Percentiles rank a stretch among this genome's conserved stretches.
Conservation (phyloP, 371 early-diverging fungal species). For the Circinella minor region DNA sequence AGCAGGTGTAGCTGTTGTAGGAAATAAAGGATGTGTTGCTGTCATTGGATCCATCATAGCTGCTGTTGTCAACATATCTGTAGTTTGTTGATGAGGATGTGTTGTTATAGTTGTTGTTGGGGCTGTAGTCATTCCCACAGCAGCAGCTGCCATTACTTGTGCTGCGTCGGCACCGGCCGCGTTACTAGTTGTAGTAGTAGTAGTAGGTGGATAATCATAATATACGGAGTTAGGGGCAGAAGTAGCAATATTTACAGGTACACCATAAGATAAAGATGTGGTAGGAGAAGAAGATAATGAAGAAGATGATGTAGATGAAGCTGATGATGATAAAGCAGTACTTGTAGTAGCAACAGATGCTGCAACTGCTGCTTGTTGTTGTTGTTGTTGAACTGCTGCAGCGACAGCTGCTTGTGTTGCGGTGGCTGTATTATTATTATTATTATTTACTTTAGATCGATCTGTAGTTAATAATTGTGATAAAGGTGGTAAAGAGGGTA, state of each 20-base stretch:
- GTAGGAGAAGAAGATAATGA: conserved; percentile 1
- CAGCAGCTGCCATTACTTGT: conserved; percentile 6
- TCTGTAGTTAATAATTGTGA: conserved; percentile 32
- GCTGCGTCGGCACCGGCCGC: conserved; percentile 2
- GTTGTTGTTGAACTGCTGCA: too few species aligned
- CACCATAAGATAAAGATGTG: neutral
- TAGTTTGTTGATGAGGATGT: neutral
- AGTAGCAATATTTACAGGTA: neutral
- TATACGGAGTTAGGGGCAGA: conserved; percentile 5
- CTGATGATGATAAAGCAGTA: too few species aligned
- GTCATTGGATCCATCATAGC: neutral
- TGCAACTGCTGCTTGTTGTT: too few species aligned
- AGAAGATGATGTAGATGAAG: neutral
- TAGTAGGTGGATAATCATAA: conserved; percentile 20
- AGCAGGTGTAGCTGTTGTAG: neutral
- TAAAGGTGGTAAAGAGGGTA: conserved; percentile 40
- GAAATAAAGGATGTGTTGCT: conserved; percentile 2
- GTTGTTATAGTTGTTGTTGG: conserved; percentile 13
- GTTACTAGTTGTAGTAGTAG: conserved; percentile 14
- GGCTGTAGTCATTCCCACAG: neutral
- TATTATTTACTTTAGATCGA: conserved; percentile 2
- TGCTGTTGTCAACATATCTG: neutral
- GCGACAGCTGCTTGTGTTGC: neutral
- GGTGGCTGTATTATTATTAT: neutral
- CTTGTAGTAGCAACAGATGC: too few species aligned